phyloP scores from a whole-genome alignment of 345 rosid genomes.

The Heritiera littoralis region DNA sequence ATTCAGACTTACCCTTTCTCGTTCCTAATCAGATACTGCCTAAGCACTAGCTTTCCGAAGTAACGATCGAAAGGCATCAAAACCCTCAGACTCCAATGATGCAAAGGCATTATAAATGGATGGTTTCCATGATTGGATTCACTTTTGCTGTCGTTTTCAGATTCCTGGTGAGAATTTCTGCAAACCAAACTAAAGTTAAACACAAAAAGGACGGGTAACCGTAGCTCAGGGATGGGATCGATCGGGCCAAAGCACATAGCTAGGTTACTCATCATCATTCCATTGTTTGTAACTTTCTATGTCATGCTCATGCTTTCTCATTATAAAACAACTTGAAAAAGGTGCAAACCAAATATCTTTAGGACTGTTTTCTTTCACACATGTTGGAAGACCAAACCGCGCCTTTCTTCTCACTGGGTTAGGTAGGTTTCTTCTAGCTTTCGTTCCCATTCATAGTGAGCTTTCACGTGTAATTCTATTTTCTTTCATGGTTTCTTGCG shows the following conservation, averaged over 20 bases:
- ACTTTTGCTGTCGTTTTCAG: slow-evolving; percentile 11
- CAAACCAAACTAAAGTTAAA: slow-evolving; percentile 15
- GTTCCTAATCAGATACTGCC: background rate
- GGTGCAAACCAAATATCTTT: background rate
- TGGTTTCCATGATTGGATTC: background rate
- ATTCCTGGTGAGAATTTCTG: slow-evolving; percentile 9
- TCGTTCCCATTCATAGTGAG: background rate
- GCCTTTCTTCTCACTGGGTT: background rate
- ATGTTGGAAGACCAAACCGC: background rate
- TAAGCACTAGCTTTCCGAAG: background rate
- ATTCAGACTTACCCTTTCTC: background rate
- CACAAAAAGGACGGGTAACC: background rate
- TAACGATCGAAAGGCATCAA: background rate
- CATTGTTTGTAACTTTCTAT: background rate
- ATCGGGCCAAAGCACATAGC: background rate
- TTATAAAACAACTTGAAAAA: background rate
- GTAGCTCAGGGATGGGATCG: background rate
- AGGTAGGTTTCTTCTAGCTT: background rate
- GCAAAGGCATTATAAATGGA: slow-evolving; percentile 5
- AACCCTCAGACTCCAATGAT: background rate
- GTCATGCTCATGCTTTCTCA: background rate
- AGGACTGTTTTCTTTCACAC: background rate
- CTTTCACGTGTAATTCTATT: slow-evolving; percentile 1
- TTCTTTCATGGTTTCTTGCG: background rate
- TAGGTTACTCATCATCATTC: background rate